phyloP scores from a whole-genome alignment of 352 stramenopile species.

The Phytophthora syringae region DNA sequence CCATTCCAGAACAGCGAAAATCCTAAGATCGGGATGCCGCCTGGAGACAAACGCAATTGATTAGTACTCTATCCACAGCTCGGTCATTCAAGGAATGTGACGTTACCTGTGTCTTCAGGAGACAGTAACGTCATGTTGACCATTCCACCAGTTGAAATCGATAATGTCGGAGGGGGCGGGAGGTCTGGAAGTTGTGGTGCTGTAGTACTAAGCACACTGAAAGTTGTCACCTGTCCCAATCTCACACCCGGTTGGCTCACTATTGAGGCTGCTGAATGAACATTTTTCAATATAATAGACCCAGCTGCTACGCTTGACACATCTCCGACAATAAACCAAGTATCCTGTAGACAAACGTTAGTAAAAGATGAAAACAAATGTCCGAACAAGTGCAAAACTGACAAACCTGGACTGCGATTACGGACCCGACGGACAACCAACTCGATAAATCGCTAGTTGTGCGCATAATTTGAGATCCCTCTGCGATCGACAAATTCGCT shows the following conservation, averaged over 20 bases:
- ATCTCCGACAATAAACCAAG: constrained; percentile 48
- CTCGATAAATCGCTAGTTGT: constrained; percentile 49
- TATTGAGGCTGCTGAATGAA: constrained; percentile 32
- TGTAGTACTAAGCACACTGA: constrained; percentile 46
- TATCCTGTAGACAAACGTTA: constrained; percentile 10
- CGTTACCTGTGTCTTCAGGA: constrained; percentile 48
- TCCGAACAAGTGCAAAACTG: not conserved
- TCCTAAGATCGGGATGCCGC: constrained; percentile 52
- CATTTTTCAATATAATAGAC: constrained; percentile 37
- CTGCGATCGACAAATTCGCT: constrained; percentile 47
- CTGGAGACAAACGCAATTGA: constrained; percentile 10
- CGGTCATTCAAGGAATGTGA: not conserved
- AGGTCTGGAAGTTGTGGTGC: constrained; percentile 35
- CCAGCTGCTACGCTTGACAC: constrained; percentile 39
- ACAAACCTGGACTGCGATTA: constrained; percentile 45
- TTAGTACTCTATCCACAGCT: constrained; percentile 2
- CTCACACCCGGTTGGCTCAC: constrained; percentile 28
- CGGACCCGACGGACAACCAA: constrained; percentile 34
- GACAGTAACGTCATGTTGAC: constrained; percentile 38
- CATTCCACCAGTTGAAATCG: constrained; percentile 53
- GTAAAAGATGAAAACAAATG: not conserved
- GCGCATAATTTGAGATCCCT: constrained; percentile 36
- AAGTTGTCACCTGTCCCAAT: constrained; percentile 37
- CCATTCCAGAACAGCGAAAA: constrained; percentile 56
- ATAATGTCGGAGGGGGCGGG: constrained; percentile 36